These are phyloP conservation scores for Tricholomella constricta DNA, from an alignment of 768 basidiomycete genomes.

Conservation along the genomic window DNA sequence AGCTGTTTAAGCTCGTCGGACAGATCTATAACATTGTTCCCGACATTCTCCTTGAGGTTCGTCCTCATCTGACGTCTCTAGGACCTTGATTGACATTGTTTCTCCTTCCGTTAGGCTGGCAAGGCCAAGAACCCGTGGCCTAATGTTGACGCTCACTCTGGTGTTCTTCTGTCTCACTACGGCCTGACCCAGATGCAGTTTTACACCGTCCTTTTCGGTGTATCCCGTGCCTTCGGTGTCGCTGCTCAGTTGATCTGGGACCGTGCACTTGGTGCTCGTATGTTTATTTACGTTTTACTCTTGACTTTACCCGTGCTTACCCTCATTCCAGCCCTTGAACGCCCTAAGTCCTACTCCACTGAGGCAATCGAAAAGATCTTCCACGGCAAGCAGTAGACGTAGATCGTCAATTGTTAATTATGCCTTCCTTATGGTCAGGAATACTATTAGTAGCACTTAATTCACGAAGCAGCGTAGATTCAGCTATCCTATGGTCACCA, in stretches of 20 bases:
- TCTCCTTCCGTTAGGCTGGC: constrained; percentile 56
- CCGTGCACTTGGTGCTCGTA: constrained; percentile 88
- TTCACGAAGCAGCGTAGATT: background rate
- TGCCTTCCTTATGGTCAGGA: background rate
- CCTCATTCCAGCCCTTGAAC: constrained; percentile 65
- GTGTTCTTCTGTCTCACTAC: constrained; percentile 83
- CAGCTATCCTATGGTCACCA: background rate
- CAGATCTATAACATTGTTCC: constrained; percentile 90
- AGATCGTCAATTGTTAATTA: background rate
- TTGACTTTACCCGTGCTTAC: background rate
- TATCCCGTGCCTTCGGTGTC: constrained; percentile 92
- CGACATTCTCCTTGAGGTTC: constrained; percentile 81
- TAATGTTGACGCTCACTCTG: constrained; percentile 97
- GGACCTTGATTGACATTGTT: background rate
- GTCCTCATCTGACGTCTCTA: background rate
- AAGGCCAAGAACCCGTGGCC: constrained; percentile 96
- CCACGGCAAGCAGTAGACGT: constrained; percentile 44
- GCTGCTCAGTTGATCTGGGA: constrained; percentile 92
- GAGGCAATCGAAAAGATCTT: constrained; percentile 81
- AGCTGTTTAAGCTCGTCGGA: constrained; percentile 92
- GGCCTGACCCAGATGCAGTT: constrained; percentile 90
- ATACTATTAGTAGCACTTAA: constrained; percentile 4
- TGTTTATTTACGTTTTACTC: constrained; percentile 33
- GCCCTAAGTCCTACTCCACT: constrained; percentile 90
- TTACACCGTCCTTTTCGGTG: constrained; percentile 97